Base-by-base conservation (phyloP, 768 basidiomycete genomes). In the Boletus speciosus region DNA sequence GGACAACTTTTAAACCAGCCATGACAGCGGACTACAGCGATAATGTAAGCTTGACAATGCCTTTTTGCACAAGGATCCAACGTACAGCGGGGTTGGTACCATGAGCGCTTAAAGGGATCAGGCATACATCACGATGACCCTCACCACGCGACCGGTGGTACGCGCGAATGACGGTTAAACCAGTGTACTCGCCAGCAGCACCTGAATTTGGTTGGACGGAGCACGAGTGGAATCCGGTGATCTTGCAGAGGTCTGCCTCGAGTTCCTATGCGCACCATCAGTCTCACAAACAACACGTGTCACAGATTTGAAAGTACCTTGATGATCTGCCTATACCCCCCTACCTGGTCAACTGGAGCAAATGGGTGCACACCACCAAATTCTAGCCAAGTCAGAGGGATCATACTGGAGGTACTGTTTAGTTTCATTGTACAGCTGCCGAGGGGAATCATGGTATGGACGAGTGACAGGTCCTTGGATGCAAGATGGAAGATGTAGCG, bases 161-260 rank as follows among this genome's bases (percentile, higher is more conserved):
- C 10, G 95, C 95, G 45, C 88, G 83, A 65, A 99, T 98, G 56
- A 98, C 88, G 48, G 83, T 86, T 21, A 99, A 81, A n/a, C 97
- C 97, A 32, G 97, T 83, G 64, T 95, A 99, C 74, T 99, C 97
- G 27, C 97, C 97, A 56, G 94, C 92, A 16, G 97, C 97, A 41
- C 97, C 97, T 14, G 97, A 98, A 72, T 99, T 99, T 35, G 97
- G 97, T 69, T 99, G 97, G n/a, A 99, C 80, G 1, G 93, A 95
- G 56, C 93, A 93, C 19, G 93, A 85, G 60, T 92, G 82, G 76
- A 98, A 97, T n/a, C 97, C 97, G 12, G 97, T 98, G 55, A 98
- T 91, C 64, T 81, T 88, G 78, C 91, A 92, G 7, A 99, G 78
- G 74, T 98, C 92, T 21, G 78, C 72, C 69, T 96, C 93, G 52